Evolutionary conservation across 2,329 filamentous ascomycete species (phyloP).

Genomic region (Zymoseptoria brevis): DNA sequence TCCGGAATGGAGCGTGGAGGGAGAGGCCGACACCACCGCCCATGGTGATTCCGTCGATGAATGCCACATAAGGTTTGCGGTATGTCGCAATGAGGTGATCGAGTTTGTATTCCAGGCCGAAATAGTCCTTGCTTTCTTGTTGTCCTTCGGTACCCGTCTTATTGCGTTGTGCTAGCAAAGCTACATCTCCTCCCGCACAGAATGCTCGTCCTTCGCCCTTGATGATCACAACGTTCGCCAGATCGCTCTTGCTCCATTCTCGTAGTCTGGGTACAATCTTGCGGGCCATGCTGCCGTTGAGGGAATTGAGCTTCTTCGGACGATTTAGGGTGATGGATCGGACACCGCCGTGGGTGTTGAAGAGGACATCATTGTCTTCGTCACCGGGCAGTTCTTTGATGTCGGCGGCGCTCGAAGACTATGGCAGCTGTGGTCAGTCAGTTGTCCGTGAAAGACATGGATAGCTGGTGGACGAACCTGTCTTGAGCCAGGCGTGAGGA

Average conservation of each 20-base stretch:
- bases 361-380: constrained; percentile 83
- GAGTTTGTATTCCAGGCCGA: constrained; percentile 89
- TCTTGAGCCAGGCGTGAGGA: constrained; percentile 51
- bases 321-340: constrained; percentile 92
- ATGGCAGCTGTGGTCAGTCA: constrained; percentile 27
- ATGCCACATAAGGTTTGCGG: constrained; percentile 81
- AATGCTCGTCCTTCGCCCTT: constrained; percentile 84
- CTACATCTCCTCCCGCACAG: constrained; percentile 89
- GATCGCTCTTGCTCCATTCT: constrained; percentile 91
- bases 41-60: constrained; percentile 99
- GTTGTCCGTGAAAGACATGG: too few species aligned
- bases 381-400: constrained; percentile 56
- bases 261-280: constrained; percentile 85
- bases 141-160: constrained; percentile 60
- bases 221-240: constrained; percentile 87
- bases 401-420: constrained; percentile 22
- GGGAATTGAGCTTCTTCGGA: constrained; percentile 81
- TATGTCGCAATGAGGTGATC: constrained; percentile 95
- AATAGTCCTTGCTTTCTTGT: constrained; percentile 72
- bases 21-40: constrained; percentile 91
- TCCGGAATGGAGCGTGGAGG: constrained; percentile 89
- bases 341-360: constrained; percentile 79
- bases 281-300: constrained; percentile 88
- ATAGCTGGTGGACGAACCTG: too few species aligned
- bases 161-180: constrained; percentile 67